A percentile compares a stretch with the other conserved stretches of the same genome.
These are phyloP conservation scores for Nemophila menziesii DNA, from an alignment of 257 asterid species.

Conservation along the genomic window DNA sequence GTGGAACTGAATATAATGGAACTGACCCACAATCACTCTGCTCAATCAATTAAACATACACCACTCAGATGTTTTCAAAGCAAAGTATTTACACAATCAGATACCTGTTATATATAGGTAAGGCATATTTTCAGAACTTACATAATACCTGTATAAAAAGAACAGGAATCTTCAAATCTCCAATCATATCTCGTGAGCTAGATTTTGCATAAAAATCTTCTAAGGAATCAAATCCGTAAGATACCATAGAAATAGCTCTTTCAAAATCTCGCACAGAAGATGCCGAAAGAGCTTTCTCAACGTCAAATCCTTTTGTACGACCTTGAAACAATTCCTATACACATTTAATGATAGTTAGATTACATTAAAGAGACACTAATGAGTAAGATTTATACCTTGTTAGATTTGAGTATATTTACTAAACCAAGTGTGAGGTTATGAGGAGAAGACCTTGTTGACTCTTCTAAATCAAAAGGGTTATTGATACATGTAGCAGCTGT, in stretches of 20 bases:
- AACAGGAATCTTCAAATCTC: constrained; percentile 80
- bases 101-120: background rate
- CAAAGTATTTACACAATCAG: background rate
- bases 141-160: constrained; percentile 75
- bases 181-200: constrained; percentile 65
- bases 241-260: constrained; percentile 69
- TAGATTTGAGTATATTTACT: constrained; percentile 53
- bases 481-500: constrained; percentile 90
- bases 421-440: constrained; percentile 55
- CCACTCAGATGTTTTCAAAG: constrained; percentile 12
- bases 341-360: background rate
- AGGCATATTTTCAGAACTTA: background rate
- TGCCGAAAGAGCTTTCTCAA: constrained; percentile 63
- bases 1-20: constrained; percentile 78
- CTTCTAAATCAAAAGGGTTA: constrained; percentile 93
- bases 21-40: constrained; percentile 68
- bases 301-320: constrained; percentile 71
- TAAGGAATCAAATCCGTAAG: constrained; percentile 57
- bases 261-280: constrained; percentile 74
- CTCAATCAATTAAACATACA: constrained; percentile 23
- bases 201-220: constrained; percentile 74
- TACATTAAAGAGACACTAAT: background rate
- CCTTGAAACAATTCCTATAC: constrained; percentile 87
- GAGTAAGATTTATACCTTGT: constrained; percentile 41
- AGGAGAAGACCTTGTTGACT: constrained; percentile 47